Base-by-base conservation (phyloP, 2,329 filamentous ascomycete genomes). In the Alternaria viburni region DNA sequence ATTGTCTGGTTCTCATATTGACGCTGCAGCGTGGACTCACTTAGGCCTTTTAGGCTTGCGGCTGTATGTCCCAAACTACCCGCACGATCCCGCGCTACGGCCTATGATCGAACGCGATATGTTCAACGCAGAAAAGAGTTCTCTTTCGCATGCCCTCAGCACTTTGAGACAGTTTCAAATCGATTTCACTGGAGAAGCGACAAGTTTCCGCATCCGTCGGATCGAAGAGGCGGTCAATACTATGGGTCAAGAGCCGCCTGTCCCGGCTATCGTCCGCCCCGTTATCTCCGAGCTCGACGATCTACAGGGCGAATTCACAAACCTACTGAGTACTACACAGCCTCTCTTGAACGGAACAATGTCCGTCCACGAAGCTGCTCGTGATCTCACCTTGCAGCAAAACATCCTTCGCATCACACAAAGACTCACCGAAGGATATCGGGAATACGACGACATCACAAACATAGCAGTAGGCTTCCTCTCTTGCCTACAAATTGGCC, bases 381-480 rank as follows among this genome's bases (percentile, higher is more conserved):
- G 70, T 56, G 77, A 79, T 57, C 41, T 77, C 70, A 77, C 74
- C 62, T 54, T 86, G 30, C 84, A 83, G 54, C 81, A 83, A 41
- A 89, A 89, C 61, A 82, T 96, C n/a, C 81, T 83, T 7, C 88
- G 91, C 65, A 87, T 97, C 43, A 87, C 91, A 54, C 83, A 86
- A 57, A 88, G 94, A 47, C 85, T 99, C 8, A 86, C 85, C 2
- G 84, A 87, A 28, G 86, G 89, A 36, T 96, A 93, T 74, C 86
- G 89, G 43, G 89, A 89, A 13, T 98, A 97, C 73, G 92, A 93
- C 64, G 96, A 99, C 74, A 88, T 98, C 70, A 92, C 91, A 0
- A 85, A 87, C 47, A 94, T 93, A 5, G 86, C 93, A 11, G 85
- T 93, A 47, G 92, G 91, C 56, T 91, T 97, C 67, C 83, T 98